phyloP scores from a whole-genome alignment of 2,329 filamentous ascomycete species.

The Ophiobolus disseminans region DNA sequence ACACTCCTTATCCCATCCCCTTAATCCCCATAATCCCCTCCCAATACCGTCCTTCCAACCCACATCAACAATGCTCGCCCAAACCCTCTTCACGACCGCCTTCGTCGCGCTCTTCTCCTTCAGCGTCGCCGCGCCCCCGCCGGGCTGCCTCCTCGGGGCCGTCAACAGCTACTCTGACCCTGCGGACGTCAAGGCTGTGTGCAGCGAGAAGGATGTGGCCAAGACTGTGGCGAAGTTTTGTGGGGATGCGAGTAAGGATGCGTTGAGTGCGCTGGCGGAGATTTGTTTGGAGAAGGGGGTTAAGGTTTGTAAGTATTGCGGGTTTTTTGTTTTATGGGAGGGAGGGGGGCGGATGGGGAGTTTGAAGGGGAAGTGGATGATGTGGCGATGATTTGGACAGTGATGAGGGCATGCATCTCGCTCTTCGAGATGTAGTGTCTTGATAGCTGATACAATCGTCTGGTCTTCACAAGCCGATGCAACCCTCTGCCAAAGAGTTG shows the following conservation, averaged over 20 bases:
- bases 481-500: too few species aligned
- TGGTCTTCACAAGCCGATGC: too few species aligned
- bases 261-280: slow-evolving; percentile 36
- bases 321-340: background rate
- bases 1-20: background rate
- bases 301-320: slow-evolving; percentile 36
- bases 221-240: slow-evolving; percentile 33
- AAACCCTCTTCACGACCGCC: slow-evolving; percentile 34
- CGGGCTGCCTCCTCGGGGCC: slow-evolving; percentile 41
- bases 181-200: slow-evolving; percentile 33
- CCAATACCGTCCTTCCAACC: slow-evolving; percentile 10
- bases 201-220: slow-evolving; percentile 35
- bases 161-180: slow-evolving; percentile 39
- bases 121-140: slow-evolving; percentile 29
- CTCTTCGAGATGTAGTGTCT: too few species aligned
- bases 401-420: too few species aligned
- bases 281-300: slow-evolving; percentile 36
- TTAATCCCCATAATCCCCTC: background rate
- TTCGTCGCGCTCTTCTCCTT: slow-evolving; percentile 34
- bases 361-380: too few species aligned
- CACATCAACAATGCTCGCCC: slow-evolving; percentile 35
- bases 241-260: slow-evolving; percentile 27
- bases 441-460: too few species aligned
- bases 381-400: too few species aligned
- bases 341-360: too few species aligned